Evolutionary conservation across 768 basidiomycete genomes (phyloP), one percentile per base, ranked within the genome.

Genomic region (Mycena filopes): DNA sequence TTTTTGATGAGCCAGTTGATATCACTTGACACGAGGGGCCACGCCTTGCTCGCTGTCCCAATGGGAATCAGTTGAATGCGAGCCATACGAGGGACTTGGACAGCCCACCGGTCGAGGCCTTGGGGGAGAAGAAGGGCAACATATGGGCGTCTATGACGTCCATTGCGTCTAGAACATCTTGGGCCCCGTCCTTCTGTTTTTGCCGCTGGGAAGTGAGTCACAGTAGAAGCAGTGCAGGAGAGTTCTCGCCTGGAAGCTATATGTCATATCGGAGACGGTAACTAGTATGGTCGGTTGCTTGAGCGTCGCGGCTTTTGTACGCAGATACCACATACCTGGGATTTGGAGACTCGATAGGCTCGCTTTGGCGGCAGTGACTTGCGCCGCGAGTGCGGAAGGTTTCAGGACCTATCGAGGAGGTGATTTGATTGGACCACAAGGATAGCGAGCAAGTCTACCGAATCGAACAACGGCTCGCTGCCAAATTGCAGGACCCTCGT

Each of bases 81-180:
- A 67, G 12, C 28, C 31, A 41, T 23, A 21, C 33, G 11, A 47
- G 28, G n/a, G 23, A 13, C 29, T 43, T 63, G 1, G 11, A 20
- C 20, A 60, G n/a, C 79, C 56, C 63, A 87, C 88, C 86, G 26
- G 79, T 87, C 2, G 88, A 87, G 40, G 88, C 89, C 29, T 80
- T 40, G 41, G 79, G 69, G 1, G 84, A 82, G 73, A 91, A 92
- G 77, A 91, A 91, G 3, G 91, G 90, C 36, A 92, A 76, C 80
- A 90, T 90, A 71, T 92, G 91, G 0, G 84, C 84, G 67, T 91
- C 87, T 51, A 92, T 86, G 48, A 82, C 80, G 70, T 92, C 88
- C 8, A 91, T 77, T 0, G 88, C 85, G 60, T 84, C 76, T 60
- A 92, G 76, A 18, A 90, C 84, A 48, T 83, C 77, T 53, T 82